phyloP scores from a whole-genome alignment of 148 eudicot genomes.

The Bassia scoparia region DNA sequence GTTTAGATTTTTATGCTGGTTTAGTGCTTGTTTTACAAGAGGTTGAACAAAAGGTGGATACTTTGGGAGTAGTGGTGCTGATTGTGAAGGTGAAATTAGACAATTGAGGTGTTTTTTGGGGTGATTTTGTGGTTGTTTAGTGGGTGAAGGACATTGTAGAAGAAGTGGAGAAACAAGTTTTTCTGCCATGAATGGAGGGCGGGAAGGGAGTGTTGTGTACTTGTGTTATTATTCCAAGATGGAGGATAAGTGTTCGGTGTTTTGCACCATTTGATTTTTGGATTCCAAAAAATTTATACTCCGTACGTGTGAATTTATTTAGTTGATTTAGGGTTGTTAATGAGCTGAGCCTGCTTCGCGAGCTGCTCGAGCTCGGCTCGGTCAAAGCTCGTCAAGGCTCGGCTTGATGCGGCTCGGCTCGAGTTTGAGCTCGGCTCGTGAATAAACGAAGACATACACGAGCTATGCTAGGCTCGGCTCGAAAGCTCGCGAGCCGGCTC shows the following conservation, averaged over 20 bases:
- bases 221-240: too few relatives aligned
- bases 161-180: slow-evolving; percentile 55
- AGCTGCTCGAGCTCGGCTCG: too few relatives aligned
- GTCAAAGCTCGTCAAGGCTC: too few relatives aligned
- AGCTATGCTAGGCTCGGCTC: too few relatives aligned
- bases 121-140: slow-evolving; percentile 51
- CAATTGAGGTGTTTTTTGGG: slow-evolving; percentile 19
- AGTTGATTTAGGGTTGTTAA: too few relatives aligned
- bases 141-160: slow-evolving; percentile 52
- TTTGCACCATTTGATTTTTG: neutral
- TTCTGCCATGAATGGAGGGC: slow-evolving; percentile 55
- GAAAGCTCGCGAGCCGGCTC: too few relatives aligned
- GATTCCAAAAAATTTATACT: too few relatives aligned
- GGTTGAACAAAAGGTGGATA: slow-evolving; percentile 36
- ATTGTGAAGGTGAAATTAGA: slow-evolving; percentile 13
- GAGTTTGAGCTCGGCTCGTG: too few relatives aligned
- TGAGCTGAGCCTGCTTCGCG: too few relatives aligned
- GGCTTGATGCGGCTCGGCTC: too few relatives aligned
- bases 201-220: slow-evolving; percentile 2
- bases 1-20: slow-evolving; percentile 23
- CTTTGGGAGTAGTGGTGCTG: slow-evolving; percentile 15
- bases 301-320: too few relatives aligned
- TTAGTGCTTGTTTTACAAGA: slow-evolving; percentile 35
- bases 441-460: too few relatives aligned
- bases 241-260: neutral